Percentiles rank a stretch among this genome's conserved stretches.
Conservation (phyloP, 768 basidiomycete genomes). For the Auriscalpium vulgare region DNA sequence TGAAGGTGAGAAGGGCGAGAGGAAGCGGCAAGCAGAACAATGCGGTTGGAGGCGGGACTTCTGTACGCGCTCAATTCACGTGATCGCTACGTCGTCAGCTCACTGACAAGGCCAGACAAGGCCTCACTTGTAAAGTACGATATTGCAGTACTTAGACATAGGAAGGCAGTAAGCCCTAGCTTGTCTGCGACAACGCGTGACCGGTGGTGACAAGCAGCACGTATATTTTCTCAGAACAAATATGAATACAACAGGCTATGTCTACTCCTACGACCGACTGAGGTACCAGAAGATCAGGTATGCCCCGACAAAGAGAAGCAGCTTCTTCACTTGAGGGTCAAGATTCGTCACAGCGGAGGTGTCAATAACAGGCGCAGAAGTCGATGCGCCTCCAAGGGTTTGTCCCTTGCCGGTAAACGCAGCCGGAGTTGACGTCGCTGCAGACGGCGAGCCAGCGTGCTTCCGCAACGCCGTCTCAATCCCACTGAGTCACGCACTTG, state of each 20-base stretch:
- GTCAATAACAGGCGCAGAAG: conserved; percentile 27
- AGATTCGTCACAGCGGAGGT: conserved; percentile 38
- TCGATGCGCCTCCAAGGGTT: conserved; percentile 49
- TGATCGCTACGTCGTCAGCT: neutral
- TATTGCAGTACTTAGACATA: too few species aligned
- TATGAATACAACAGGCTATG: neutral
- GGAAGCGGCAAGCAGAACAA: neutral
- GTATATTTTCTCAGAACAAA: neutral
- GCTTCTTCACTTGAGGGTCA: conserved; percentile 59
- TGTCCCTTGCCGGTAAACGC: conserved; percentile 70
- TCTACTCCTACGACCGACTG: conserved; percentile 11
- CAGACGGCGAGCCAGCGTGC: conserved; percentile 30
- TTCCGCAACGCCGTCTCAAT: conserved; percentile 52
- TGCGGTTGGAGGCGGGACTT: neutral
- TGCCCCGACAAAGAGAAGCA: conserved; percentile 53
- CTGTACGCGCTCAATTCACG: neutral
- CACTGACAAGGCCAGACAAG: too few species aligned
- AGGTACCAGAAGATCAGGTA: conserved; percentile 51
- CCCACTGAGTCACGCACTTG: conserved; percentile 31
- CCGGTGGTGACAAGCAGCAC: neutral
- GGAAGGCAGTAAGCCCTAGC: neutral
- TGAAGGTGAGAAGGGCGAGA: neutral
- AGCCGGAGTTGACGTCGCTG: conserved; percentile 26
- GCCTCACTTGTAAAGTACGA: too few species aligned
- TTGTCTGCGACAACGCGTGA: too few species aligned